Conservation (phyloP, 805 yeast genomes). For the Wickerhamomyces ciferrii region DNA sequence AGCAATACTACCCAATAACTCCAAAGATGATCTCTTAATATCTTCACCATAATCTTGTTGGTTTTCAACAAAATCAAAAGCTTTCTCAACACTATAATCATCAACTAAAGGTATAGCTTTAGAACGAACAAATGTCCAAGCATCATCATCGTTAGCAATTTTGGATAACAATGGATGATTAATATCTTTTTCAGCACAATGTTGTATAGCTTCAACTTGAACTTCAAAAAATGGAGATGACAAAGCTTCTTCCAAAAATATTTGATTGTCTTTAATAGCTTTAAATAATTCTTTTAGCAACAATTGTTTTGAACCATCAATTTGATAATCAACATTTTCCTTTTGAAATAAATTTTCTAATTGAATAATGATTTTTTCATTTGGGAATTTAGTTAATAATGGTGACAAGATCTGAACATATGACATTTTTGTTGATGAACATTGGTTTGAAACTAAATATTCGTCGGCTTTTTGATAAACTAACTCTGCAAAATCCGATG, state of each 20-base stretch:
- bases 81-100: constrained; percentile 17
- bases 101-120: constrained; percentile 23
- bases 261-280: constrained; percentile 21
- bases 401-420: constrained; percentile 23
- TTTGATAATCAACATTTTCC: constrained; percentile 19
- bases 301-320: constrained; percentile 48
- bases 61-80: constrained; percentile 25
- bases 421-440: constrained; percentile 28
- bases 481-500: constrained; percentile 2
- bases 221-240: constrained; percentile 38
- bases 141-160: constrained; percentile 18
- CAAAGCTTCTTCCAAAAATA: constrained; percentile 29
- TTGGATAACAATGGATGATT: constrained; percentile 6
- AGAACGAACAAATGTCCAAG: constrained; percentile 43
- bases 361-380: constrained; percentile 7
- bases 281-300: constrained; percentile 29
- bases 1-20: constrained; percentile 43
- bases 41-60: constrained; percentile 35
- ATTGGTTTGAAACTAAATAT: constrained; percentile 19
- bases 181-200: constrained; percentile 13
- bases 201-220: constrained; percentile 34
- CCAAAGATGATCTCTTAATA: constrained; percentile 42
- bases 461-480: constrained; percentile 5
- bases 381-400: constrained; percentile 1
- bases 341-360: constrained; percentile 32